Base-by-base conservation (phyloP, 352 stramenopile species). In the Globisporangium perplexum region DNA sequence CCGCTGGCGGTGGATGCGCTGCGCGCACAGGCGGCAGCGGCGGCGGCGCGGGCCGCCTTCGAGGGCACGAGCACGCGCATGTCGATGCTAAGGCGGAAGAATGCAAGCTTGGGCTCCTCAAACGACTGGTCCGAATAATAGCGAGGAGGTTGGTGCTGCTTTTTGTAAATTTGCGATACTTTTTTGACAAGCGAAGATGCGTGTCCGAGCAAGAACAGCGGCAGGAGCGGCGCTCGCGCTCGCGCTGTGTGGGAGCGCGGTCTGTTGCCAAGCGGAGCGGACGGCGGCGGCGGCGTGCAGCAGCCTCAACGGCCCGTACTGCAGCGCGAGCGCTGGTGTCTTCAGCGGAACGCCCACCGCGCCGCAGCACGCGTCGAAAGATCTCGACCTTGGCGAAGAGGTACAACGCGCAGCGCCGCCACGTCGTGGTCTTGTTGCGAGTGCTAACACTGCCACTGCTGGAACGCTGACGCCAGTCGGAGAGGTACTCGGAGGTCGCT, bases 291-390 rank as follows among this genome's bases (percentile, higher is more conserved):
- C 15, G 8, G 47, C 50, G 8, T 91, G 80, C 57, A 91, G 77
- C 57, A 89, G 77, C 35, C 63, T 84, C 12, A 89, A 81, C n/a
- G 80, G 80, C 15, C 80, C 80, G 23, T 91, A 75, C 39, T 91
- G 80, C 38, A 43, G 23, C 2, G 59, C 38, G 30, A 52, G 75
- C 1, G 65, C 17, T 1, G 24, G 33, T 3, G 41, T 28, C 1
- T 63, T 43, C 26, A 43, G 74, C 0, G 63, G 63, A 33, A 76
- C 79, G 47, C 50, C 59, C 38, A 17, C 55, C 17, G 52, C 75
- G 24, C 74, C 77, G 24, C 50, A 24, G 12, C 69, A 91, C 49
- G 71, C 71, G 18, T 36, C 38, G 4, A 41, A 66, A 15, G 75
- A 79, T 42, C 68, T 91, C 23, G 72, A 81, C 38, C 42, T 55